Conservation (phyloP, 495 filamentous ascomycete species). For the Talaromyces adpressus region DNA sequence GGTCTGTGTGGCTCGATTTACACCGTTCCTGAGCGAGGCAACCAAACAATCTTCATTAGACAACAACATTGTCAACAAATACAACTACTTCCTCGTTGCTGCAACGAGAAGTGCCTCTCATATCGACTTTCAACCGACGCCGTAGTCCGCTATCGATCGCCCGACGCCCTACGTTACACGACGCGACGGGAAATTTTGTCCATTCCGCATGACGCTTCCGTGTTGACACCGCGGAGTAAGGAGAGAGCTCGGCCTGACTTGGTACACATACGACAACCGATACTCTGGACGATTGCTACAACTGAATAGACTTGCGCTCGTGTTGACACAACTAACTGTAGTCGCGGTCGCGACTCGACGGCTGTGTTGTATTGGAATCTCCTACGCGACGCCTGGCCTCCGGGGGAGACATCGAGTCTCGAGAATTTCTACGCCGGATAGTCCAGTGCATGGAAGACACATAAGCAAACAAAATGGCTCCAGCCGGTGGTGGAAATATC, state of each 20-base stretch:
- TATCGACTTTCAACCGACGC: neutral
- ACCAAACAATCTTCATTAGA: too few species aligned
- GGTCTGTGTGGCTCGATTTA: neutral
- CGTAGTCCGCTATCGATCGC: neutral
- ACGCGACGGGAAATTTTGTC: neutral
- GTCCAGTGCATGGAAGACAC: slow-evolving; percentile 1
- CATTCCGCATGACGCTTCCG: neutral
- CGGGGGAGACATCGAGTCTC: neutral
- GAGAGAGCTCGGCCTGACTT: neutral
- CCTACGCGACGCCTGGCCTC: neutral
- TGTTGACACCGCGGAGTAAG: neutral
- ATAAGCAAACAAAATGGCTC: slow-evolving; percentile 47
- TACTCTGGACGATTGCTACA: too few species aligned
- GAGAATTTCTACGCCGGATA: neutral
- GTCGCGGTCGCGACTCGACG: neutral
- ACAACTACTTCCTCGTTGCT: neutral
- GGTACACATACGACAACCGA: too few species aligned
- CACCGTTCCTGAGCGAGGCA: slow-evolving; percentile 6
- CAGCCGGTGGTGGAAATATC: slow-evolving; percentile 87
- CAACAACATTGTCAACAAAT: neutral
- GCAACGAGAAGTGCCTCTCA: neutral
- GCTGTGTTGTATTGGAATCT: neutral
- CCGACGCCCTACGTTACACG: neutral
- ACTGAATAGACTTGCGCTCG: neutral
- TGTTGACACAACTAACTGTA: neutral